Conservation (phyloP, 202 grass and related monocot genomes). For the Eragrostis tef region DNA sequence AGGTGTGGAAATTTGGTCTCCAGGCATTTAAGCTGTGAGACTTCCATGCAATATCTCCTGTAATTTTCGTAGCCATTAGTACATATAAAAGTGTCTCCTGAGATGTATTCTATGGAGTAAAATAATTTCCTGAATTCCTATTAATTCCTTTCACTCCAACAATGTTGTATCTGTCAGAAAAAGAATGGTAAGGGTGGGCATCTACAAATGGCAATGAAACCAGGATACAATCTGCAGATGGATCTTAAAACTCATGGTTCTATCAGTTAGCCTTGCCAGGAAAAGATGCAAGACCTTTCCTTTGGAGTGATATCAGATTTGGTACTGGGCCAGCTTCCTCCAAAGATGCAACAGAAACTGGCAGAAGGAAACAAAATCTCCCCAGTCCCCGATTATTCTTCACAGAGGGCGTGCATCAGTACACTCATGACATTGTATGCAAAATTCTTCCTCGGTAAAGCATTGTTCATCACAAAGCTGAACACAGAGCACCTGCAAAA, state of each 20-base stretch:
- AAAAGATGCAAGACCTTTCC: slow-evolving; percentile 48
- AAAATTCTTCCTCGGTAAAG: slow-evolving; percentile 45
- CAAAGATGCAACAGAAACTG: slow-evolving; percentile 34
- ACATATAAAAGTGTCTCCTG: background rate
- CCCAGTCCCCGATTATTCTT: slow-evolving; percentile 4
- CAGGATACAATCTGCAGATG: slow-evolving; percentile 31
- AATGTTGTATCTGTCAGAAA: slow-evolving; percentile 38
- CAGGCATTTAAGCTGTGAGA: background rate
- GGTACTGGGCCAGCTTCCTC: slow-evolving; percentile 20
- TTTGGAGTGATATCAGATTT: slow-evolving; percentile 22
- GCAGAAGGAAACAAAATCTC: slow-evolving; percentile 48
- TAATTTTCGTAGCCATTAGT: background rate
- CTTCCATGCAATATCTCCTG: background rate
- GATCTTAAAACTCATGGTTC: slow-evolving; percentile 29
- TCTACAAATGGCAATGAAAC: slow-evolving; percentile 55
- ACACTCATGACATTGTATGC: slow-evolving; percentile 35
- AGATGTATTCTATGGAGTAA: slow-evolving; percentile 8
- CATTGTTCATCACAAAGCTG: slow-evolving; percentile 56
- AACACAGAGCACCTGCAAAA: slow-evolving; percentile 73
- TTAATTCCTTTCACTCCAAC: slow-evolving; percentile 48
- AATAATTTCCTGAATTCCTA: slow-evolving; percentile 45
- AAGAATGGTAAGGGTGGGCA: slow-evolving; percentile 58
- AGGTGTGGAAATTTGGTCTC: background rate
- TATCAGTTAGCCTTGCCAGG: slow-evolving; percentile 13
- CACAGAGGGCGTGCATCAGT: slow-evolving; percentile 29